Conservation (phyloP, 2,329 filamentous ascomycete species). For the Calonectria pteridis region DNA sequence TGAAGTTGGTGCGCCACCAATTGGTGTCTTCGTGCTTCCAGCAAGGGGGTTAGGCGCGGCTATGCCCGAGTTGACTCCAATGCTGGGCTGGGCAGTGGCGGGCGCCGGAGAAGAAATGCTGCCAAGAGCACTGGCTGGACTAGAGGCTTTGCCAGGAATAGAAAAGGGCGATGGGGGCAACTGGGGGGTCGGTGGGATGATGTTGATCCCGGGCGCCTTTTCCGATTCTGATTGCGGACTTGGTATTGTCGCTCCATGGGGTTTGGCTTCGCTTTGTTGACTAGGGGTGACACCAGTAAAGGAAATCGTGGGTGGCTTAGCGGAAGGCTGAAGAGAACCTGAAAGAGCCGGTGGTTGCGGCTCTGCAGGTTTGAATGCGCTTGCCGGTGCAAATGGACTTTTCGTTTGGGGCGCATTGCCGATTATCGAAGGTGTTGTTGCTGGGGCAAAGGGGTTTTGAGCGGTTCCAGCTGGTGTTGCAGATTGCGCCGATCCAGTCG, state of each 20-base stretch:
- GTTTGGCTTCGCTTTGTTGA: conserved; percentile 15
- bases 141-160: conserved; percentile 22
- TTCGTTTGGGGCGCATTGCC: conserved; percentile 8
- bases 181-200: conserved; percentile 33
- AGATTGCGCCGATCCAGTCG: neutral
- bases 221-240: neutral
- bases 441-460: conserved; percentile 34
- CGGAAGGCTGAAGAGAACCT: conserved; percentile 22
- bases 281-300: neutral
- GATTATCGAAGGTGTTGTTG: conserved; percentile 15
- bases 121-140: neutral
- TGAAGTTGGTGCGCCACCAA: neutral
- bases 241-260: neutral
- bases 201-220: conserved; percentile 30
- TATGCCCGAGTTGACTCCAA: neutral
- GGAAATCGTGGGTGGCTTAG: conserved; percentile 14
- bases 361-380: neutral
- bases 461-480: conserved; percentile 14
- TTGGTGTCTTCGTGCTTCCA: neutral
- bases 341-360: neutral
- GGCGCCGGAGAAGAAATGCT: conserved; percentile 2
- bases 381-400: conserved; percentile 29
- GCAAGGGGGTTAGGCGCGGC: neutral
- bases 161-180: conserved; percentile 25
- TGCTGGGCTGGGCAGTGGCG: neutral